phyloP scores from a whole-genome alignment of 164 flowering plant species.

The Piper betle region DNA sequence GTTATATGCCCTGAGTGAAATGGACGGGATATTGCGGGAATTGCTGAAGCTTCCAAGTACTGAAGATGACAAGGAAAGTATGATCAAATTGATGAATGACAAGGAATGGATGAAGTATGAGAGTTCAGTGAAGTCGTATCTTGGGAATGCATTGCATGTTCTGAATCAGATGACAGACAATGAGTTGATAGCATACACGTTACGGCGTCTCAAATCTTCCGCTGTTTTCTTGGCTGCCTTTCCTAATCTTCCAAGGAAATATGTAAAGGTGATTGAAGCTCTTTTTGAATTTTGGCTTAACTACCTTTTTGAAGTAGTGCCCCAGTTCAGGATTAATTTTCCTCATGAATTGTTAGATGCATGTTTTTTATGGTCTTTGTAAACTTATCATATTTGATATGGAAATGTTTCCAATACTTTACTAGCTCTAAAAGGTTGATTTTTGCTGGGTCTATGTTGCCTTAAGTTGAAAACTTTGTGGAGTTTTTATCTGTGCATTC shows the following conservation, averaged over 20 bases:
- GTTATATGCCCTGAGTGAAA: slow-evolving; percentile 60
- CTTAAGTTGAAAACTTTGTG: no score
- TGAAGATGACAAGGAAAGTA: slow-evolving; percentile 77
- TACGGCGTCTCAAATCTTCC: slow-evolving; percentile 63
- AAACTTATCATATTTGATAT: no score
- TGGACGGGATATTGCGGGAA: slow-evolving; percentile 73
- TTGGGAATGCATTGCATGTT: slow-evolving; percentile 82
- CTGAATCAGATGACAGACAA: slow-evolving; percentile 93
- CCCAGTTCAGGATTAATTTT: no score
- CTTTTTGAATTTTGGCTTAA: no score
- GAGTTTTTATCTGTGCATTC: no score
- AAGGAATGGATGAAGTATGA: slow-evolving; percentile 65
- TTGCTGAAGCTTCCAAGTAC: slow-evolving; percentile 52
- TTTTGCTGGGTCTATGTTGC: no score
- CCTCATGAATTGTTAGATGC: no score
- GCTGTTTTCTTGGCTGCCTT: slow-evolving; percentile 72
- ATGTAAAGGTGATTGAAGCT: slow-evolving; percentile 48
- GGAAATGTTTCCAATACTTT: no score
- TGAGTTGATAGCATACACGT: slow-evolving; percentile 73
- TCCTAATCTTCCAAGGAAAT: slow-evolving; percentile 72
- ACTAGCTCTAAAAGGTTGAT: no score
- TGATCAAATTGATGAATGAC: slow-evolving; percentile 35
- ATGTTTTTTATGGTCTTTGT: no score
- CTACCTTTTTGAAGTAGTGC: no score
- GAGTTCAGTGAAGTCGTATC: slow-evolving; percentile 76